Conservation (phyloP, 2,329 filamentous ascomycete species). For the Aspergillus aculeatinus region DNA sequence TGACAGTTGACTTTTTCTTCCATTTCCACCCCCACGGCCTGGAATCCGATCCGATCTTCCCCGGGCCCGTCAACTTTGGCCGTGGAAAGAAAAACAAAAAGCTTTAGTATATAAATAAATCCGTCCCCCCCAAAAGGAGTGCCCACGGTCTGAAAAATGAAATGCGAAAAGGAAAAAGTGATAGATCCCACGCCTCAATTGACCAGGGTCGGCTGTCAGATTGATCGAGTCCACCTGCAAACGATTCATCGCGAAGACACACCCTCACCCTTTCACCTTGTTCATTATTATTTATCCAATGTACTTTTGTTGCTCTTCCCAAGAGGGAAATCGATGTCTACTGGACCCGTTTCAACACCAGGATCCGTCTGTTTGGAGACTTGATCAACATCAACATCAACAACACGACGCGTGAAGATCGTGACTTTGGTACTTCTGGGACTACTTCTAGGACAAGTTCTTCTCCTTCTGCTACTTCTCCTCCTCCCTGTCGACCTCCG, state of each 20-base stretch:
- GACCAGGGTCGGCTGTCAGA: conserved; percentile 15
- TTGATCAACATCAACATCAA: not conserved
- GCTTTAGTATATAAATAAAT: conserved; percentile 4
- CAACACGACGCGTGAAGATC: not conserved
- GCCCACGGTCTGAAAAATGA: conserved; percentile 1
- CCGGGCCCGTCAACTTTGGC: conserved; percentile 21
- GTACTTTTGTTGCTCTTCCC: not conserved
- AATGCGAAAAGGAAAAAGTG: conserved; percentile 11
- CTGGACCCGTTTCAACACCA: not conserved
- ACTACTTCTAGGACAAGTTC: not conserved
- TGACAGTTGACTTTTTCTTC: conserved; percentile 7
- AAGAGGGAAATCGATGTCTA: not conserved
- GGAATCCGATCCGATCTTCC: conserved; percentile 23
- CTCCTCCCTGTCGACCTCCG: conserved; percentile 22
- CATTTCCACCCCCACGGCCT: conserved; percentile 14
- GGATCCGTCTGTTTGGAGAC: too few species aligned
- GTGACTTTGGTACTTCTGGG: not conserved
- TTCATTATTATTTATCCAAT: not conserved
- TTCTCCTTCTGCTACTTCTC: conserved; percentile 4
- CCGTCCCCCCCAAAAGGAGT: not conserved
- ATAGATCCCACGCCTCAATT: conserved; percentile 17
- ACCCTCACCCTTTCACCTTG: not conserved
- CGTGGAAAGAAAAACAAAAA: too few species aligned
- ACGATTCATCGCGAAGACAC: not conserved
- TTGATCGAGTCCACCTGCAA: conserved; percentile 3